Evolutionary conservation across 495 filamentous ascomycete species (phyloP).

Genomic region (Cercophora sp.): DNA sequence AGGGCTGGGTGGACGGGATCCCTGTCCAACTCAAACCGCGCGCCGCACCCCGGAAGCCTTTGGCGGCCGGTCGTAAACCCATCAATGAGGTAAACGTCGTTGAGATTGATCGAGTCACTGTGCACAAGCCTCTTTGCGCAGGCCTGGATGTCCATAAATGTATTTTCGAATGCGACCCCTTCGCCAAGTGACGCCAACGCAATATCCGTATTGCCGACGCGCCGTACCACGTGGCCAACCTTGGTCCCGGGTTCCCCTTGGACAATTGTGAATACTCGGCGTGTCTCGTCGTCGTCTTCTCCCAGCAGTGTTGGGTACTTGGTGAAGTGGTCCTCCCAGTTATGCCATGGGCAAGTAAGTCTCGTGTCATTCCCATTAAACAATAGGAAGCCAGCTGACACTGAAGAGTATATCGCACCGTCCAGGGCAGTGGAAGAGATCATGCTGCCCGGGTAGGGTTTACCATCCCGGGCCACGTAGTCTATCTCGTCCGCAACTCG

Average conservation of each 20-base stretch:
- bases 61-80: neutral
- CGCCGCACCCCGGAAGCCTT: neutral
- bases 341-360: slow-evolving; percentile 1
- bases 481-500: neutral
- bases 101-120: neutral
- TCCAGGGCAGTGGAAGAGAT: neutral
- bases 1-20: neutral
- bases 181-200: neutral
- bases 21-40: neutral
- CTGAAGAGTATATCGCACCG: neutral
- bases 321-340: neutral
- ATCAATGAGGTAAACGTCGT: neutral
- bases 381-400: neutral
- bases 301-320: neutral
- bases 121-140: neutral
- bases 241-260: slow-evolving; percentile 1
- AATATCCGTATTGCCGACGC: neutral
- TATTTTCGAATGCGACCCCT: slow-evolving; percentile 1
- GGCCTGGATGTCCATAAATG: slow-evolving; percentile 4
- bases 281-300: neutral
- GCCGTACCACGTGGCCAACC: neutral
- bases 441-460: neutral
- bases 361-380: neutral
- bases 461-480: neutral
- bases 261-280: neutral